phyloP scores from a whole-genome alignment of 1,284 basidiomycete species.

The Pseudozyma sp. region DNA sequence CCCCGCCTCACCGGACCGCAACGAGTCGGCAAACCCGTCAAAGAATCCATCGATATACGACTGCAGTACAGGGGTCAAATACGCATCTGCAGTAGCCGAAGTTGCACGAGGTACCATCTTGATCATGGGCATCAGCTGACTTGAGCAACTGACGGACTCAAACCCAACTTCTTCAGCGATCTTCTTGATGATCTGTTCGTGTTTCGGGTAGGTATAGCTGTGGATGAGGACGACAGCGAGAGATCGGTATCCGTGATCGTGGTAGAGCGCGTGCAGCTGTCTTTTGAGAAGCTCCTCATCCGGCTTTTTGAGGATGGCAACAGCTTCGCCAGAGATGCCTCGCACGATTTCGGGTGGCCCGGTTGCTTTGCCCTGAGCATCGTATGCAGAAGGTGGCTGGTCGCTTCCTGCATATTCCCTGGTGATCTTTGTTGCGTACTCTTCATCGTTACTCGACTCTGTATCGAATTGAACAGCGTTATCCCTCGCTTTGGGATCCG shows the following conservation, averaged over 20 bases:
- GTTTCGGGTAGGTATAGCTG: conserved; percentile 89
- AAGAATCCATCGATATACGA: conserved; percentile 94
- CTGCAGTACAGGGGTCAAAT: conserved; percentile 88
- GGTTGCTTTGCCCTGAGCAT: conserved; percentile 75
- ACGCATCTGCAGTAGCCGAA: conserved; percentile 93
- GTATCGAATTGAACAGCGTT: conserved; percentile 70
- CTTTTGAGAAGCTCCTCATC: conserved; percentile 62
- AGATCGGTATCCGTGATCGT: conserved; percentile 80
- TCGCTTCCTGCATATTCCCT: conserved; percentile 59
- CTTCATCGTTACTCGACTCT: conserved; percentile 23
- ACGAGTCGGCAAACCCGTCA: conserved; percentile 81
- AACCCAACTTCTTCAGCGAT: conserved; percentile 85
- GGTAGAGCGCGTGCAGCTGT: conserved; percentile 78
- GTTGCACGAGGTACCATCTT: conserved; percentile 88
- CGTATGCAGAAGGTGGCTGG: conserved; percentile 76
- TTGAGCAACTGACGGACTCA: conserved; percentile 86
- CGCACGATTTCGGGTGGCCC: conserved; percentile 80
- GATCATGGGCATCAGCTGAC: conserved; percentile 90
- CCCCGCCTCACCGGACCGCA: conserved; percentile 71
- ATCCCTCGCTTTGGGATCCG: conserved; percentile 82
- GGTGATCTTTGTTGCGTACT: conserved; percentile 23
- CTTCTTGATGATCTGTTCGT: conserved; percentile 80
- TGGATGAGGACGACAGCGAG: conserved; percentile 88
- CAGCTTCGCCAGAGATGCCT: conserved; percentile 91
- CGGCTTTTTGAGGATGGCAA: conserved; percentile 83